Base-by-base conservation (phyloP, 345 rosid species). In the Eucalyptus pauciflora region DNA sequence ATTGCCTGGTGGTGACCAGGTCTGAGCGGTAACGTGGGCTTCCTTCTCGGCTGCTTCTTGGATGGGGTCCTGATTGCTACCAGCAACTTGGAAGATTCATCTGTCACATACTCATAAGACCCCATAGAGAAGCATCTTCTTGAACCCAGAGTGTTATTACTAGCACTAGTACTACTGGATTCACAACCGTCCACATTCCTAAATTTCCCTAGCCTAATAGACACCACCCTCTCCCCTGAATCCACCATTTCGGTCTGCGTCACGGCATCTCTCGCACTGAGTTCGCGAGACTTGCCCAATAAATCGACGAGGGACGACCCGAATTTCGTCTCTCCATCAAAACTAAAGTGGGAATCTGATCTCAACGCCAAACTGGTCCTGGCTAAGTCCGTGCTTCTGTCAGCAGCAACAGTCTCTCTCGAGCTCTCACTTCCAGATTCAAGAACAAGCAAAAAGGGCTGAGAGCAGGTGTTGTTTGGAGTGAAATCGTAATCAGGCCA, bases 111-210 rank as follows among this genome's bases (percentile, higher is more conserved):
- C 95, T 96, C 98, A 89, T 94, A 97, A n/a, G 99, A 96, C 33
- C 98, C 99, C 99, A 98, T 97, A 20, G 99, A 98, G 71, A 94
- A 95, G 89, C 99, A 98, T 88, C 99, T 96, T 89, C 99, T 93
- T 20, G 92, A 93, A 86, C 93, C 98, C 56, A 94, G 27, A 41
- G 83, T 91, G 88, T 90, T 95, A 37, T 86, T 91, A 89, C 94
- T 92, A 87, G 92, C 90, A 29, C 81, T 86, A 46, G 58, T 86
- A 50, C 91, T 54, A 9, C 93, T 89, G 27, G 92, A 94, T 89
- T 93, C 99, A 86, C 91, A 96, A 8, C 87, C 89, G 92, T 97
- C 99, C 24, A 94, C 88, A 90, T 94, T 96, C 93, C 94, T 96
- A 87, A 92, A 97, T 89, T 97, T 98, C 52, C 99, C 99, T 7